Conservation (phyloP, 2,329 filamentous ascomycete species). For the Amauroascus verrucosus region DNA sequence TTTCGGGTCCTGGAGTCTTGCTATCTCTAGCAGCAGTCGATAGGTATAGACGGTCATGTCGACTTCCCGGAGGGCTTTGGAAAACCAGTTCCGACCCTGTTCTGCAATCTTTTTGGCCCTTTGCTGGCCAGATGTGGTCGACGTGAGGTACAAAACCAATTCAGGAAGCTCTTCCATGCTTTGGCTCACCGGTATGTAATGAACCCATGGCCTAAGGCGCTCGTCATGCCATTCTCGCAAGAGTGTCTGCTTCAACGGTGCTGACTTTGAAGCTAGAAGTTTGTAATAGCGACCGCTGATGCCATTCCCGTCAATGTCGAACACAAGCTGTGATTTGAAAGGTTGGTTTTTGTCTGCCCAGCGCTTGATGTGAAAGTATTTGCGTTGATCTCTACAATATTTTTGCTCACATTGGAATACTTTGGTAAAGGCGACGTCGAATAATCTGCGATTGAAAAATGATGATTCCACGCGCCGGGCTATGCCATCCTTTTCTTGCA, state of each 20-base stretch:
- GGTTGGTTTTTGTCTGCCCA: slow-evolving; percentile 17
- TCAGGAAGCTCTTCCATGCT: slow-evolving; percentile 20
- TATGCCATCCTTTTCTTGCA: slow-evolving; percentile 1
- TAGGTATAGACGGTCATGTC: slow-evolving; percentile 19
- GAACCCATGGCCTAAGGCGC: slow-evolving; percentile 19
- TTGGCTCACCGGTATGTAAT: slow-evolving; percentile 21
- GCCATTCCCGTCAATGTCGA: slow-evolving; percentile 21
- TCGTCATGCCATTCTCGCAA: slow-evolving; percentile 23
- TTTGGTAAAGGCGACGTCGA: slow-evolving; percentile 17
- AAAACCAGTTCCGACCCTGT: slow-evolving; percentile 17
- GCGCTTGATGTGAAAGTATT: slow-evolving; percentile 12
- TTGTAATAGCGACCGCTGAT: slow-evolving; percentile 21
- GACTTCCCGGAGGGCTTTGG: slow-evolving; percentile 13
- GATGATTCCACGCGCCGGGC: slow-evolving; percentile 6
- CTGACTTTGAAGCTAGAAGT: slow-evolving; percentile 17
- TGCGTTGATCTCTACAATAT: slow-evolving; percentile 14
- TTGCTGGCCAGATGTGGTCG: slow-evolving; percentile 13
- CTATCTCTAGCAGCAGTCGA: slow-evolving; percentile 18
- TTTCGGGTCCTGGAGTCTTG: slow-evolving; percentile 16
- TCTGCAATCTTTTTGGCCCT: slow-evolving; percentile 16
- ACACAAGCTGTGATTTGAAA: slow-evolving; percentile 16
- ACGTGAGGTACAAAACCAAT: slow-evolving; percentile 18
- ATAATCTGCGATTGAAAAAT: slow-evolving; percentile 13
- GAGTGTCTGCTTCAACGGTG: slow-evolving; percentile 19
- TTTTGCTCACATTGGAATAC: slow-evolving; percentile 16